Percentiles rank a stretch among this genome's conserved stretches.
Conservation (phyloP, 768 basidiomycete genomes). For the Leccinellum luteum region DNA sequence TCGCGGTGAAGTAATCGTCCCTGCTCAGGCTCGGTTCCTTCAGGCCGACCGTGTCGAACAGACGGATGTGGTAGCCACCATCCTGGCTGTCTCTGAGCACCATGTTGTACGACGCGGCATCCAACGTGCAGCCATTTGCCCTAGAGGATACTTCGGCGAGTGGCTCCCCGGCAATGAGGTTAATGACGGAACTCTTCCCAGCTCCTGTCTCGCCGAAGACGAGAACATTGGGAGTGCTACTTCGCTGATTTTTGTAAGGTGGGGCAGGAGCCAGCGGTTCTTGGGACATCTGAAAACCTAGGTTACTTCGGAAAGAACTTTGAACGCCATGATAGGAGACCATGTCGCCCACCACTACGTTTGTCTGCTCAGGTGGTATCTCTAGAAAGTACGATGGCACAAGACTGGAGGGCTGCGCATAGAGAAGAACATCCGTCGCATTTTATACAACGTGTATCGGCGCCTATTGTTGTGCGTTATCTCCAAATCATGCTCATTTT, state of each 20-base stretch:
- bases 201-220: slow-evolving; percentile 30
- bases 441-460: too few species aligned
- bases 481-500: too few species aligned
- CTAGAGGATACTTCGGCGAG: slow-evolving; percentile 30
- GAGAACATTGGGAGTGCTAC: slow-evolving; percentile 33
- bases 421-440: too few species aligned
- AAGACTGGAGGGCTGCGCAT: too few species aligned
- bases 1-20: slow-evolving; percentile 20
- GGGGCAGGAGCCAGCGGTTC: not conserved
- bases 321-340: not conserved
- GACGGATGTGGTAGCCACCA: slow-evolving; percentile 12
- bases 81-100: slow-evolving; percentile 12
- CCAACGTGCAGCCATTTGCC: slow-evolving; percentile 35
- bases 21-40: slow-evolving; percentile 22
- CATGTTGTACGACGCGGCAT: slow-evolving; percentile 22
- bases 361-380: not conserved
- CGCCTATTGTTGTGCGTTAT: too few species aligned
- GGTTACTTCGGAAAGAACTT: not conserved
- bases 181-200: too few species aligned
- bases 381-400: too few species aligned
- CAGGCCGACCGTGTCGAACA: slow-evolving; percentile 9
- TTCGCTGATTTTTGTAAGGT: slow-evolving; percentile 9
- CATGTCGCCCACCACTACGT: slow-evolving; percentile 8
- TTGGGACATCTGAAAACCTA: slow-evolving; percentile 1
- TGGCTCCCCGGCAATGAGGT: slow-evolving; percentile 23